A percentile compares a stretch with the other conserved stretches of the same genome.
These are phyloP conservation scores for Annulohypoxylon truncatum DNA, from an alignment of 2,329 filamentous ascomycete species.

Conservation along the genomic window DNA sequence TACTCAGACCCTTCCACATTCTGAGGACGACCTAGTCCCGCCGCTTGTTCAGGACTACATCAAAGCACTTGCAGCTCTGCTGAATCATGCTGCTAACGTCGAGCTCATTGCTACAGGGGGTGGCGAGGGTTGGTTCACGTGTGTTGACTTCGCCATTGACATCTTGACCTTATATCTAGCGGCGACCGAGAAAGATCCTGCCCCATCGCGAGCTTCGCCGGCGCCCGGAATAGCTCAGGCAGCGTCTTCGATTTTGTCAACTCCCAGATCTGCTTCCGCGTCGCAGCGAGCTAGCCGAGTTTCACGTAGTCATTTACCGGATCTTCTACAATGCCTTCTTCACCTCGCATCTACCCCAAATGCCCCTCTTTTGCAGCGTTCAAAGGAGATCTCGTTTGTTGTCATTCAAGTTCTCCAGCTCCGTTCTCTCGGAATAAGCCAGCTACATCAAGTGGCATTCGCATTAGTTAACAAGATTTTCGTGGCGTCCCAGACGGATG, in stretches of 20 bases:
- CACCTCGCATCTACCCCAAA: constrained; percentile 73
- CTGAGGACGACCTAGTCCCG: constrained; percentile 72
- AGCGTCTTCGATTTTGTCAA: constrained; percentile 48
- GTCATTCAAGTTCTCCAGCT: constrained; percentile 72
- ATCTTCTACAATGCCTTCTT: constrained; percentile 74
- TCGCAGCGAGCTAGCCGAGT: constrained; percentile 46
- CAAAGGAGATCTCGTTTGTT: constrained; percentile 65
- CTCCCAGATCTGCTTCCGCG: constrained; percentile 46
- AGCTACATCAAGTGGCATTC: constrained; percentile 78
- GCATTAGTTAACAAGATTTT: constrained; percentile 79
- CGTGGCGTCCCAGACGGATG: constrained; percentile 73
- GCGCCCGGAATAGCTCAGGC: constrained; percentile 53
- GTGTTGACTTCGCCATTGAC: constrained; percentile 77
- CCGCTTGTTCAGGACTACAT: constrained; percentile 81
- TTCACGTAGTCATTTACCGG: constrained; percentile 56
- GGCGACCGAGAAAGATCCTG: constrained; percentile 52
- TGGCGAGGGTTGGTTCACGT: constrained; percentile 73
- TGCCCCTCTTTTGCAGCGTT: constrained; percentile 71
- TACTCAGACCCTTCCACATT: constrained; percentile 74
- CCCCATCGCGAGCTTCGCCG: constrained; percentile 59
- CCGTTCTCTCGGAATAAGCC: constrained; percentile 67
- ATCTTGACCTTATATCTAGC: constrained; percentile 67
- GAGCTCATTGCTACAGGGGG: constrained; percentile 75
- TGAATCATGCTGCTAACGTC: constrained; percentile 79
- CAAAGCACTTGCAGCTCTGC: constrained; percentile 76